A percentile compares a stretch with the other conserved stretches of the same genome.
phyloP scores from a whole-genome alignment of 148 eudicot genomes.

The Euryodendron excelsum region DNA sequence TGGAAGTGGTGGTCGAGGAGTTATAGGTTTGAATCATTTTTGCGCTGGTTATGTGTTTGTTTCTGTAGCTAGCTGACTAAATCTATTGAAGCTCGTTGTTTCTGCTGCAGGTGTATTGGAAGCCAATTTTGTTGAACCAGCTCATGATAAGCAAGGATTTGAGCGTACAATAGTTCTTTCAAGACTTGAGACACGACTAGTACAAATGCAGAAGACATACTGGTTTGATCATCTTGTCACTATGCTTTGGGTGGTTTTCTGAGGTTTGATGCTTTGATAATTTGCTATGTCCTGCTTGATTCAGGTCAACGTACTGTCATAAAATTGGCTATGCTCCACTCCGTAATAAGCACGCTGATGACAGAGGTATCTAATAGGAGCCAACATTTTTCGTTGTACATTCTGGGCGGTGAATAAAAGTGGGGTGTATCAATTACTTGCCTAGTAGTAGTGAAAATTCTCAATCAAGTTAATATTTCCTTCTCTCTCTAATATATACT shows the following conservation, averaged over 20 bases:
- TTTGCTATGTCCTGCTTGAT: conserved; percentile 11
- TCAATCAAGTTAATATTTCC: background rate
- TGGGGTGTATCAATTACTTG: background rate
- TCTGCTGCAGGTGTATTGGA: conserved; percentile 72
- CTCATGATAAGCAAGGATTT: conserved; percentile 99
- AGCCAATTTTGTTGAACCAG: conserved; percentile 99
- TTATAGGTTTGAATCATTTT: conserved; percentile 58
- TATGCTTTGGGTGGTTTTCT: conserved; percentile 14
- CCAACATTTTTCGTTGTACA: background rate
- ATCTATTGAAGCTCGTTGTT: conserved; percentile 14
- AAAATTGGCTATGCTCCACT: conserved; percentile 85
- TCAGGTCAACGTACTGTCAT: conserved; percentile 68
- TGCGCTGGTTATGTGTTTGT: background rate
- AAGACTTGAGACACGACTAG: conserved; percentile 68
- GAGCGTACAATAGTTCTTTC: conserved; percentile 90
- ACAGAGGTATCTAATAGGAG: conserved; percentile 34
- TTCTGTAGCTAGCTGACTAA: conserved; percentile 6
- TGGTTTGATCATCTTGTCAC: conserved; percentile 52
- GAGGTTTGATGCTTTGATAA: conserved; percentile 8
- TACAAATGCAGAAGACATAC: conserved; percentile 68
- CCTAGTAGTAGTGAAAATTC: background rate
- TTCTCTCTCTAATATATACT: background rate
- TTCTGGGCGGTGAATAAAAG: background rate
- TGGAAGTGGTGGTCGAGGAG: conserved; percentile 99
- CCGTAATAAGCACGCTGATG: conserved; percentile 32